Evolutionary conservation across 2,329 filamentous ascomycete genomes (phyloP).

Genomic region (Bipolaris sorokiniana): DNA sequence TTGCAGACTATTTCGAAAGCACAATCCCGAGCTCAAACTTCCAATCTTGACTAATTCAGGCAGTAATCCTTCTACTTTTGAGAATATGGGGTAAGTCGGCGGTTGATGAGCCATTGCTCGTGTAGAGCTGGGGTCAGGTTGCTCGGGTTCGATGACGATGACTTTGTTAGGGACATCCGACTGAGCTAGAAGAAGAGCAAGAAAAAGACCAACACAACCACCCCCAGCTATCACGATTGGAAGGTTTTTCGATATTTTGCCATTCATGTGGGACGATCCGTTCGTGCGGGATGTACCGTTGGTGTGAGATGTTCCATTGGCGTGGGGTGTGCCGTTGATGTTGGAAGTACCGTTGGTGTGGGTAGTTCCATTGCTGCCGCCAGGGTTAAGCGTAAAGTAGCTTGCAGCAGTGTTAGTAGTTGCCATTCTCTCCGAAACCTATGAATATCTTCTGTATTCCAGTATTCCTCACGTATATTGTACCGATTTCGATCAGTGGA

Average conservation of each 20-base stretch:
- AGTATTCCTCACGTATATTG: neutral
- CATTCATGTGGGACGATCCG: neutral
- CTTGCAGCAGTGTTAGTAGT: conserved; percentile 4
- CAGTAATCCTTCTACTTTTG: conserved; percentile 44
- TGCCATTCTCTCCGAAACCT: neutral
- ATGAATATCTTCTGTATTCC: neutral
- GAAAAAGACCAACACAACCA: conserved; percentile 51
- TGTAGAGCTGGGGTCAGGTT: conserved; percentile 40
- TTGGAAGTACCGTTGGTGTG: neutral
- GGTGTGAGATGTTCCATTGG: neutral
- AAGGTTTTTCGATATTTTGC: conserved; percentile 2
- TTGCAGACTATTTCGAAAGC: conserved; percentile 35
- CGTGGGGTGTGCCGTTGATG: neutral
- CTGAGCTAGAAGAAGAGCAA: conserved; percentile 48
- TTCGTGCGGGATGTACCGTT: neutral
- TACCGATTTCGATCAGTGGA: neutral
- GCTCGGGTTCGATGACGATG: conserved; percentile 41
- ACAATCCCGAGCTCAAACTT: conserved; percentile 33
- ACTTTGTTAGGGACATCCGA: conserved; percentile 43
- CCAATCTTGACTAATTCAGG: conserved; percentile 42
- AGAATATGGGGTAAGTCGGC: conserved; percentile 49
- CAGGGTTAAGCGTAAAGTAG: neutral
- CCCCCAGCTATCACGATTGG: conserved; percentile 50
- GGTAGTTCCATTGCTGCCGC: neutral
- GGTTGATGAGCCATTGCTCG: conserved; percentile 54